Conservation (phyloP, 1,139 yeast species). For the Saccharomycopsis hybrid region DNA sequence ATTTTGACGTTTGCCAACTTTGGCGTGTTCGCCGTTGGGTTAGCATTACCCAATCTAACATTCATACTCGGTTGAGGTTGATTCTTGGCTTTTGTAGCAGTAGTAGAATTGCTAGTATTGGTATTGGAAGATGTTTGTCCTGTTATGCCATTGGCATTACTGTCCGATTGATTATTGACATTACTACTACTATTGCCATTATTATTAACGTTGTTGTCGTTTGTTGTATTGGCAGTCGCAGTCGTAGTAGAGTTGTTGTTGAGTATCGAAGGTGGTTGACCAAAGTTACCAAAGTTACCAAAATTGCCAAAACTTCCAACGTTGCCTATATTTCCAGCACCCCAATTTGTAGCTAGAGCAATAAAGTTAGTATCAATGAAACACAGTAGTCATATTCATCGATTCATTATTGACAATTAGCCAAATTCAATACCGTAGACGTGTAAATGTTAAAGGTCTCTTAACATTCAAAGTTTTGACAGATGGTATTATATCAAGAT, state of each 20-base stretch:
- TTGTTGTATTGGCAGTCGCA: background rate
- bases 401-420: no score
- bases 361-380: background rate
- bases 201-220: background rate
- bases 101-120: no score
- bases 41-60: no score
- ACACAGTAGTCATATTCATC: no score
- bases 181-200: background rate
- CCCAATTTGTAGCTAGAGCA: conserved; percentile 15
- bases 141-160: background rate
- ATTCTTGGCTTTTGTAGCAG: no score
- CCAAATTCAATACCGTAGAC: no score
- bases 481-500: no score
- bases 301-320: conserved; percentile 19
- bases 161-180: background rate
- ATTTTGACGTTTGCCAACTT: no score
- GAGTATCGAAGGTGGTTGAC: conserved; percentile 15
- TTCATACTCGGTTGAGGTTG: no score
- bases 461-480: no score
- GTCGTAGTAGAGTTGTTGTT: background rate
- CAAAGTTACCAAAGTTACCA: conserved; percentile 22
- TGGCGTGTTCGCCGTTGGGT: no score
- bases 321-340: conserved; percentile 11
- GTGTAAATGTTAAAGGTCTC: no score
- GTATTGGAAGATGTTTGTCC: background rate